phyloP scores from a whole-genome alignment of 108 stramenopile species.

The Discostella stelligeroides region DNA sequence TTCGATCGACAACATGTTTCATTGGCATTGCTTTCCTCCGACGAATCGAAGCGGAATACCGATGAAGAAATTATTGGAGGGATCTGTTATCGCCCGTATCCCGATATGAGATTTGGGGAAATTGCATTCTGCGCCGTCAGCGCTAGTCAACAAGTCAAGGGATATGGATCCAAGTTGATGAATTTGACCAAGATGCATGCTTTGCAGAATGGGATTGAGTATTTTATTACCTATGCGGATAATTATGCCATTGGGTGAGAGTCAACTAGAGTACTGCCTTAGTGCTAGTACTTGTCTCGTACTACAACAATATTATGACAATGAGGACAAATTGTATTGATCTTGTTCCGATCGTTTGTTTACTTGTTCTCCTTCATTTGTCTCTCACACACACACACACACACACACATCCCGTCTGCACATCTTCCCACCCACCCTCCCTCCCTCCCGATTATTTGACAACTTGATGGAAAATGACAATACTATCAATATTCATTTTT shows the following conservation, averaged over 20 bases:
- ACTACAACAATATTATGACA: no score
- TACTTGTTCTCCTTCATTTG: no score
- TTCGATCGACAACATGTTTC: slow-evolving; percentile 94
- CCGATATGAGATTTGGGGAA: slow-evolving; percentile 95
- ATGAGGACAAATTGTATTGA: no score
- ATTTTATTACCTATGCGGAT: slow-evolving; percentile 99
- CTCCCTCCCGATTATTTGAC: no score
- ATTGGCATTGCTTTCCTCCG: slow-evolving; percentile 79
- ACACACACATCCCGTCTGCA: no score
- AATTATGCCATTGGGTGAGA: slow-evolving; percentile 94
- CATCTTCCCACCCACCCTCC: no score
- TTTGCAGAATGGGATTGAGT: slow-evolving; percentile 83
- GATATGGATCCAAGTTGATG: slow-evolving; percentile 98
- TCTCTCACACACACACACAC: no score
- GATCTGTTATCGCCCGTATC: slow-evolving; percentile 94
- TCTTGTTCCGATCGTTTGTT: no score
- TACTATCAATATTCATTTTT: not conserved
- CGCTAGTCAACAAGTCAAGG: slow-evolving; percentile 92
- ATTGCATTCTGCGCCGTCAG: slow-evolving; percentile 98
- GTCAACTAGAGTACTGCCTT: no score
- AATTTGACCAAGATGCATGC: slow-evolving; percentile 95
- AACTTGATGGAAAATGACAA: no score
- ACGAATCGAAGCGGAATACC: slow-evolving; percentile 62
- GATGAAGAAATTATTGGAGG: slow-evolving; percentile 95
- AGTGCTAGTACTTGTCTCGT: no score